phyloP scores from a whole-genome alignment of 2,329 filamentous ascomycete species.

The Pseudogymnoascus sp. region DNA sequence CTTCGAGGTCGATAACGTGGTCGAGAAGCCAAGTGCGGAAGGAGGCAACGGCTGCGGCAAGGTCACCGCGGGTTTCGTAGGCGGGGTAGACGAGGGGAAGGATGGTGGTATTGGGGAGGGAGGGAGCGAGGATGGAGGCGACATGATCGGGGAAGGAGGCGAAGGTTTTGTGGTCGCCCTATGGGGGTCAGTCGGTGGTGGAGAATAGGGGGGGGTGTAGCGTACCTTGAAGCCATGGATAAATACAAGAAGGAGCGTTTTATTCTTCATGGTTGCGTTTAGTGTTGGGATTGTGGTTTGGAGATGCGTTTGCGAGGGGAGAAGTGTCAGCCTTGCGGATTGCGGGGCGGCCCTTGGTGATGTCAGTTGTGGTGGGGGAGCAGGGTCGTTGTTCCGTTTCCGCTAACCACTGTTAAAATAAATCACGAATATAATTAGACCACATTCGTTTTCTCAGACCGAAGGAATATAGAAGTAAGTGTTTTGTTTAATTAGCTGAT shows the following conservation, averaged over 20 bases:
- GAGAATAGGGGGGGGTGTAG: not conserved
- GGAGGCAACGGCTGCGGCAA: slow-evolving; percentile 61
- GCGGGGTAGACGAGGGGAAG: slow-evolving; percentile 67
- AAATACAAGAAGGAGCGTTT: slow-evolving; percentile 74
- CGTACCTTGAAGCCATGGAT: slow-evolving; percentile 80
- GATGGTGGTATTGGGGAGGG: slow-evolving; percentile 64
- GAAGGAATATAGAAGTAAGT: no score
- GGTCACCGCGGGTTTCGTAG: slow-evolving; percentile 75
- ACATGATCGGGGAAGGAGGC: slow-evolving; percentile 69
- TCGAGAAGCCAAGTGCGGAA: slow-evolving; percentile 83
- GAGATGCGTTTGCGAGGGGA: not conserved
- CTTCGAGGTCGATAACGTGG: slow-evolving; percentile 90
- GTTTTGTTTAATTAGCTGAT: no score
- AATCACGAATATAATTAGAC: no score
- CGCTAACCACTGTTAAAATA: not conserved
- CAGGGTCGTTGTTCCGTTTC: not conserved
- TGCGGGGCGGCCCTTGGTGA: not conserved
- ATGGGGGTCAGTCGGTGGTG: slow-evolving; percentile 12
- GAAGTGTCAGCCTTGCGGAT: not conserved
- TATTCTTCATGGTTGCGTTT: slow-evolving; percentile 52
- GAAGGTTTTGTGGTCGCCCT: slow-evolving; percentile 76
- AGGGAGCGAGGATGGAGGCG: slow-evolving; percentile 53
- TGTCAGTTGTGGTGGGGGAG: not conserved
- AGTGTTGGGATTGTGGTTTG: not conserved
- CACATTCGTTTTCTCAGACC: no score